A percentile compares a stretch with the other conserved stretches of the same genome.
Evolutionary conservation across 2,329 filamentous ascomycete genomes (phyloP).

Genomic region (Thermomyces lanuginosus): DNA sequence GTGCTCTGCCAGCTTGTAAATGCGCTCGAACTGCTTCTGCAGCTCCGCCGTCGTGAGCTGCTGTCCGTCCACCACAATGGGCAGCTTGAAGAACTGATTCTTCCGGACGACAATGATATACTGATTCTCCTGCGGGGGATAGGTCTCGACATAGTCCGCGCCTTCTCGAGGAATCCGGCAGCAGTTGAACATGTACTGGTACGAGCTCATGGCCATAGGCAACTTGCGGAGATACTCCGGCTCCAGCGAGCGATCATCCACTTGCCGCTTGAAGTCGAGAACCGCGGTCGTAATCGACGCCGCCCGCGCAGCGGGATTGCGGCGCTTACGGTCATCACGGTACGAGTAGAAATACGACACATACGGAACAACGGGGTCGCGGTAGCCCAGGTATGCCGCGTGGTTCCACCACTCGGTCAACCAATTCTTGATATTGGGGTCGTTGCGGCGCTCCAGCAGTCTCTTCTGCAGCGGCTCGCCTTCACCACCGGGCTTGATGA

Average conservation of each 20-base stretch:
- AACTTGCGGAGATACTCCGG: constrained; percentile 98
- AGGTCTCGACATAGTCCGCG: constrained; percentile 71
- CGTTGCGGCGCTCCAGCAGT: constrained; percentile 59
- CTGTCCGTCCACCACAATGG: constrained; percentile 63
- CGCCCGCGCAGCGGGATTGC: constrained; percentile 80
- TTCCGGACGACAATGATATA: constrained; percentile 83
- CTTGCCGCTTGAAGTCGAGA: constrained; percentile 87
- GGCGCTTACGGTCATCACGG: constrained; percentile 73
- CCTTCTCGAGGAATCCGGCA: constrained; percentile 70
- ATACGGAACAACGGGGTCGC: constrained; percentile 91
- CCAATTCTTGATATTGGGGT: constrained; percentile 82
- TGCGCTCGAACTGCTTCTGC: constrained; percentile 69
- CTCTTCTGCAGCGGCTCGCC: constrained; percentile 78
- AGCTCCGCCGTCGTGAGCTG: constrained; percentile 80
- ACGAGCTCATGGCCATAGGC: constrained; percentile 95
- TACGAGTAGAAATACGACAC: constrained; percentile 99
- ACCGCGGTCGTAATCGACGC: constrained; percentile 74
- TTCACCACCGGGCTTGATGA: constrained; percentile 69
- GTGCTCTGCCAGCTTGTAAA: constrained; percentile 60
- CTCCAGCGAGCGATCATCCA: constrained; percentile 67
- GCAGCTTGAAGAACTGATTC: constrained; percentile 93
- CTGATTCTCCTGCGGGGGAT: constrained; percentile 55
- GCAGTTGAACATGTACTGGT: constrained; percentile 98
- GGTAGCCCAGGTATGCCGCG: constrained; percentile 77
- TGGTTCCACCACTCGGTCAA: constrained; percentile 98